A percentile compares a stretch with the other conserved stretches of the same genome.
Evolutionary conservation across 2,329 filamentous ascomycete species (phyloP).

Genomic region (Plectosphaerella sp.): DNA sequence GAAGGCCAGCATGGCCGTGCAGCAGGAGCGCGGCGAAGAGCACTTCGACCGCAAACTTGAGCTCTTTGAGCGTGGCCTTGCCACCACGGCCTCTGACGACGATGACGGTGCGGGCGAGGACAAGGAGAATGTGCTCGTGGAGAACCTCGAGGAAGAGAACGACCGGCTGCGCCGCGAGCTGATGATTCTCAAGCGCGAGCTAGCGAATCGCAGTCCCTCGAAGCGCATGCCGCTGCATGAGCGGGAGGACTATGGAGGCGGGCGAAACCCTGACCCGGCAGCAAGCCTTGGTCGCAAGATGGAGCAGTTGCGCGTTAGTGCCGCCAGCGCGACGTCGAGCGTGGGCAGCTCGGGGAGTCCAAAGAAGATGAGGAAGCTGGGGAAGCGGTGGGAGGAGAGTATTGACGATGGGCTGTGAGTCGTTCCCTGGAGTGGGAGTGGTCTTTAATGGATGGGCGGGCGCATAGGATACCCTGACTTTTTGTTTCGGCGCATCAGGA

Average conservation of each 20-base stretch:
- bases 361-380: conserved; percentile 49
- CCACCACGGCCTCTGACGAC: conserved; percentile 23
- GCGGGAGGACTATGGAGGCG: conserved; percentile 39
- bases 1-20: conserved; percentile 72
- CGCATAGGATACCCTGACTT: no score
- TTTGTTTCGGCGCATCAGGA: no score
- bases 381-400: conserved; percentile 42
- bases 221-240: conserved; percentile 54
- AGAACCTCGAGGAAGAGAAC: conserved; percentile 68
- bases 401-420: conserved; percentile 25
- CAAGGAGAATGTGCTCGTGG: conserved; percentile 59
- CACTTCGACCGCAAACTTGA: conserved; percentile 86
- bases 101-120: conserved; percentile 43
- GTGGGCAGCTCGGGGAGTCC: conserved; percentile 35
- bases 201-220: conserved; percentile 58
- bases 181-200: conserved; percentile 59
- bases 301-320: conserved; percentile 45
- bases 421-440: background rate
- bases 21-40: conserved; percentile 75
- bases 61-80: conserved; percentile 48
- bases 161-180: conserved; percentile 63
- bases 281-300: conserved; percentile 41
- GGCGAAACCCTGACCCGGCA: conserved; percentile 14
- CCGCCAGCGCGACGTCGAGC: conserved; percentile 21
- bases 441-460: conserved; percentile 16